phyloP scores from a whole-genome alignment of 2,329 filamentous ascomycete genomes.

The Xylariaceae sp. region DNA sequence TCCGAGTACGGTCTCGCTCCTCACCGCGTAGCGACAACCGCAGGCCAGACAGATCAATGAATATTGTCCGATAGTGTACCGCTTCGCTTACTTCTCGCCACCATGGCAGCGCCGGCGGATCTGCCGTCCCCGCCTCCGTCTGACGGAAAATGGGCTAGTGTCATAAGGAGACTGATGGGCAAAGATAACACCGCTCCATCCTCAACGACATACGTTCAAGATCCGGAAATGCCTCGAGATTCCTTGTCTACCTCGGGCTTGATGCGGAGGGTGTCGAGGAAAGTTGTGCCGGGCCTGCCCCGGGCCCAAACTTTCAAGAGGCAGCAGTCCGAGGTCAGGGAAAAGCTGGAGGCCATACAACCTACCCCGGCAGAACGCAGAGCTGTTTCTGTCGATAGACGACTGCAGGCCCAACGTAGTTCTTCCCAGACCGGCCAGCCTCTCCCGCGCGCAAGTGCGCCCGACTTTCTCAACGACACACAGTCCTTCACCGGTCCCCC shows the following conservation, averaged over 20 bases:
- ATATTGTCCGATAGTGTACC: slow-evolving; percentile 23
- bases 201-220: slow-evolving; percentile 26
- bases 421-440: slow-evolving; percentile 39
- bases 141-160: slow-evolving; percentile 26
- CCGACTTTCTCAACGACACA: slow-evolving; percentile 45
- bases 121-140: slow-evolving; percentile 28
- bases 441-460: slow-evolving; percentile 52
- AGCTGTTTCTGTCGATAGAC: slow-evolving; percentile 67
- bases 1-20: slow-evolving; percentile 24
- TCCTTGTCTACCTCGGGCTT: slow-evolving; percentile 36
- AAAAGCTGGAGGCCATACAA: slow-evolving; percentile 69
- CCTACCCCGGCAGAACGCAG: slow-evolving; percentile 69
- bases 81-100: slow-evolving; percentile 24
- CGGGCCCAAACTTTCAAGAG: slow-evolving; percentile 78
- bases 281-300: slow-evolving; percentile 78
- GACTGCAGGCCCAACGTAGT: slow-evolving; percentile 41
- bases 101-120: slow-evolving; percentile 34
- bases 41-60: slow-evolving; percentile 28
- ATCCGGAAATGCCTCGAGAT: slow-evolving; percentile 29
- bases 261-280: slow-evolving; percentile 52
- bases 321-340: slow-evolving; percentile 78
- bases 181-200: slow-evolving; percentile 28
- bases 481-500: slow-evolving; percentile 32
- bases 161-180: slow-evolving; percentile 32
- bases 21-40: slow-evolving; percentile 24